Conservation (phyloP, 2,329 filamentous ascomycete species). For the Thyridium curvatum region DNA sequence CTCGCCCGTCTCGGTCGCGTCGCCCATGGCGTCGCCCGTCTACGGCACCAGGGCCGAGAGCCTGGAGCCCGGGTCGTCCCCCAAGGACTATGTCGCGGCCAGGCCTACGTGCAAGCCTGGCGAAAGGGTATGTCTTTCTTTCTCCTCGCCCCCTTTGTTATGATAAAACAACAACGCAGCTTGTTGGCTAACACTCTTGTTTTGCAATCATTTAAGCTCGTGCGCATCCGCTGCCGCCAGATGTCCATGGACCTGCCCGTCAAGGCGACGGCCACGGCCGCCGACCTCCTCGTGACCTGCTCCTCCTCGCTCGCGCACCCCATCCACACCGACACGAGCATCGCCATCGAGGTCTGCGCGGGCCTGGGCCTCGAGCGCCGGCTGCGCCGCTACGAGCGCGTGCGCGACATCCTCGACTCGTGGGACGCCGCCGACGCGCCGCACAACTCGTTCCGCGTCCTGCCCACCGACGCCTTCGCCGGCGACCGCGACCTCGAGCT, state of each 20-base stretch:
- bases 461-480: slow-evolving; percentile 49
- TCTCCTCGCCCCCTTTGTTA: too few relatives aligned
- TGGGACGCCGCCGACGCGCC: slow-evolving; percentile 77
- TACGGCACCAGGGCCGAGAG: slow-evolving; percentile 25
- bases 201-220: slow-evolving; percentile 17
- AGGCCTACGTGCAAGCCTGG: slow-evolving; percentile 5
- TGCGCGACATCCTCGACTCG: slow-evolving; percentile 85
- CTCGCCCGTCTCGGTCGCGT: slow-evolving; percentile 24
- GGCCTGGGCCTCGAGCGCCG: slow-evolving; percentile 75
- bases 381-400: slow-evolving; percentile 76
- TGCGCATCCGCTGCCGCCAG: slow-evolving; percentile 62
- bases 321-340: slow-evolving; percentile 58
- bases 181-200: too few relatives aligned
- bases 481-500: slow-evolving; percentile 57
- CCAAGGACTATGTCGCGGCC: slow-evolving; percentile 5
- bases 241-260: slow-evolving; percentile 66
- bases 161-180: too few relatives aligned
- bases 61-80: slow-evolving; percentile 16
- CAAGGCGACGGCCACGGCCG: slow-evolving; percentile 64
- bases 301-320: slow-evolving; percentile 54
- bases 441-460: slow-evolving; percentile 67
- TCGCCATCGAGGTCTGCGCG: slow-evolving; percentile 73
- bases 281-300: slow-evolving; percentile 66
- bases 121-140: slow-evolving; percentile 7
- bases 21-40: slow-evolving; percentile 17